A percentile compares a stretch with the other conserved stretches of the same genome.
Evolutionary conservation across 129 eudicot genomes (phyloP).

Genomic region (Flaveria sonorensis): DNA sequence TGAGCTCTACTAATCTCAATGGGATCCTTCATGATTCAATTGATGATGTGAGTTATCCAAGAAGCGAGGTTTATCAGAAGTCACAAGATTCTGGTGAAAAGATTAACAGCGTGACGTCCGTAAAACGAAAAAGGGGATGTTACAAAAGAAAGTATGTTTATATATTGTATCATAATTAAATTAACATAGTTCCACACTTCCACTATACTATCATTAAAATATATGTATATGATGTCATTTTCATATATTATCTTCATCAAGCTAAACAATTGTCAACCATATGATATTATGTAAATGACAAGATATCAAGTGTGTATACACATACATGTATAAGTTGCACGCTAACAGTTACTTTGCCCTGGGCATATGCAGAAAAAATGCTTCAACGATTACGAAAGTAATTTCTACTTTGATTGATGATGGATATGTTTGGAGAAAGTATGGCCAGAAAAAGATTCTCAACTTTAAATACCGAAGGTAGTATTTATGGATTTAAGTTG

Average conservation of each 20-base stretch:
- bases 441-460: slow-evolving; percentile 68
- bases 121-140: slow-evolving; percentile 48
- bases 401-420: slow-evolving; percentile 44
- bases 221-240: not conserved
- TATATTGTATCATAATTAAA: not conserved
- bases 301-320: not conserved
- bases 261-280: not conserved
- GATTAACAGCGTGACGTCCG: slow-evolving; percentile 13
- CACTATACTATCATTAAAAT: not conserved
- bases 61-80: slow-evolving; percentile 12
- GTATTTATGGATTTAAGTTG: not conserved
- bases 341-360: not conserved
- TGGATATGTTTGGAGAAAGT: slow-evolving; percentile 79
- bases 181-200: not conserved
- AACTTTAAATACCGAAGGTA: slow-evolving; percentile 57
- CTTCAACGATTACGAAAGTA: slow-evolving; percentile 28
- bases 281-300: not conserved
- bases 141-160: slow-evolving; percentile 57
- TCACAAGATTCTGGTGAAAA: slow-evolving; percentile 40
- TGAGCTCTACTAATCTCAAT: slow-evolving; percentile 20
- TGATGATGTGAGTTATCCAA: not conserved
- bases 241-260: not conserved
- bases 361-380: slow-evolving; percentile 42
- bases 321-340: too few relatives aligned
- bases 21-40: slow-evolving; percentile 32